Evolutionary conservation across 2,329 filamentous ascomycete genomes (phyloP).

Genomic region (Apiospora saccharicola): DNA sequence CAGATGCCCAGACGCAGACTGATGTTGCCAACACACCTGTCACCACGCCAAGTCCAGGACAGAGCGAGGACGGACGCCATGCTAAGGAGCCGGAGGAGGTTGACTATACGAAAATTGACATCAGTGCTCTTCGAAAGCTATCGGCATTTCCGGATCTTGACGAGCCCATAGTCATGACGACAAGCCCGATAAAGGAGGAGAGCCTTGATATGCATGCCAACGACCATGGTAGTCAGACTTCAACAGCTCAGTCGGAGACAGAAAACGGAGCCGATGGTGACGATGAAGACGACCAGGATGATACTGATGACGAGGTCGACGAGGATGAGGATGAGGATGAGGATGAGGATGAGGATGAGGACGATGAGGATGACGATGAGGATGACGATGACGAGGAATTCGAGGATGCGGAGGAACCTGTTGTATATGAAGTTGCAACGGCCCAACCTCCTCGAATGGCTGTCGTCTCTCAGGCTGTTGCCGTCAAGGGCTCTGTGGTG

Average conservation of each 20-base stretch:
- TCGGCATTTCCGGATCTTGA: conserved; percentile 50
- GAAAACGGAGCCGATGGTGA: conserved; percentile 36
- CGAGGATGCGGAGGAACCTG: conserved; percentile 65
- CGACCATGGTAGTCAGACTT: conserved; percentile 23
- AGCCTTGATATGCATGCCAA: background rate
- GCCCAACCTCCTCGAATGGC: conserved; percentile 64
- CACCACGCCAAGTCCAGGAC: conserved; percentile 62
- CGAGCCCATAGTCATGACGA: conserved; percentile 35
- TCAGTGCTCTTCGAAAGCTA: conserved; percentile 56
- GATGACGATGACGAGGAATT: conserved; percentile 54
- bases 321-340: conserved; percentile 50
- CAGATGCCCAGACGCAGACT: conserved; percentile 72
- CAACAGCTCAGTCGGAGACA: conserved; percentile 24
- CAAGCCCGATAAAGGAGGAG: conserved; percentile 25
- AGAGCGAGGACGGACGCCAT: conserved; percentile 58
- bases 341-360: conserved; percentile 55
- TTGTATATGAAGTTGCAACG: conserved; percentile 72
- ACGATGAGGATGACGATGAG: conserved; percentile 53
- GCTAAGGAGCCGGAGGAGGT: conserved; percentile 55
- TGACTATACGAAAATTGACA: conserved; percentile 67
- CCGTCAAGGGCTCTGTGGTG: conserved; percentile 79
- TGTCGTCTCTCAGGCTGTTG: conserved; percentile 70
- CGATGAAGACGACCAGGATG: conserved; percentile 40
- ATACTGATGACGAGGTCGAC: conserved; percentile 46
- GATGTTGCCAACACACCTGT: conserved; percentile 57